Conservation (phyloP, 1,284 basidiomycete genomes). For the Boletellus deceptivus region DNA sequence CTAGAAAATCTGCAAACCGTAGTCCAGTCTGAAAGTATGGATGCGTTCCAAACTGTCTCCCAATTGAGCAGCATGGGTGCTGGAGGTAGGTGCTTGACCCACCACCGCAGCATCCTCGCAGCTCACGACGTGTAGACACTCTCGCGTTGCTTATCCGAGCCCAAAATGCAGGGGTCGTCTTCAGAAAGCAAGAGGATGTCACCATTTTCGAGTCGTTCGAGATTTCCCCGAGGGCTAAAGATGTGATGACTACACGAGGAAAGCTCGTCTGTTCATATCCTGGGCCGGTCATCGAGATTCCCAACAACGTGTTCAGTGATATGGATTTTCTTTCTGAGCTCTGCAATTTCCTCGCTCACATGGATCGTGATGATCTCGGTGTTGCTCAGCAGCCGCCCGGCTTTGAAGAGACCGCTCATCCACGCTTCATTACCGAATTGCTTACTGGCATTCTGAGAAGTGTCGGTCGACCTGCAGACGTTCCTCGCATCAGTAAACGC, state of each 20-base stretch:
- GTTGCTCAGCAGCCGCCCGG: slow-evolving; percentile 9
- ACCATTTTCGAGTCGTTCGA: no score
- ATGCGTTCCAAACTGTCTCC: no score
- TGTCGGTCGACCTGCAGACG: background rate
- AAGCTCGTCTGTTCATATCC: slow-evolving; percentile 37
- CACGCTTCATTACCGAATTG: slow-evolving; percentile 34
- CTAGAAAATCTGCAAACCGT: no score
- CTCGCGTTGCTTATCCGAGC: no score
- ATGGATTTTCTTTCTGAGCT: slow-evolving; percentile 23
- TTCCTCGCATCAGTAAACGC: slow-evolving; percentile 30
- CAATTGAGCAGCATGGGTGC: no score
- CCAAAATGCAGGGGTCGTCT: no score
- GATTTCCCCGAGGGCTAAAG: no score
- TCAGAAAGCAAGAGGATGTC: no score
- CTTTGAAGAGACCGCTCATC: slow-evolving; percentile 33
- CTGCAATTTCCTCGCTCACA: slow-evolving; percentile 14
- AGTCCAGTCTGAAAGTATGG: no score
- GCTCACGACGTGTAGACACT: no score
- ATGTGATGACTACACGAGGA: slow-evolving; percentile 11
- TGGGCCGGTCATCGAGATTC: slow-evolving; percentile 30
- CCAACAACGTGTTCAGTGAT: slow-evolving; percentile 16
- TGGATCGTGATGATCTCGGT: background rate
- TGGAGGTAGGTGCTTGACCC: no score
- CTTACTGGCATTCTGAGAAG: slow-evolving; percentile 33
- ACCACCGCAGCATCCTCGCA: no score